A percentile compares a stretch with the other conserved stretches of the same genome.
phyloP scores from a whole-genome alignment of 2,329 filamentous ascomycete genomes.

The Penicillium sp. region DNA sequence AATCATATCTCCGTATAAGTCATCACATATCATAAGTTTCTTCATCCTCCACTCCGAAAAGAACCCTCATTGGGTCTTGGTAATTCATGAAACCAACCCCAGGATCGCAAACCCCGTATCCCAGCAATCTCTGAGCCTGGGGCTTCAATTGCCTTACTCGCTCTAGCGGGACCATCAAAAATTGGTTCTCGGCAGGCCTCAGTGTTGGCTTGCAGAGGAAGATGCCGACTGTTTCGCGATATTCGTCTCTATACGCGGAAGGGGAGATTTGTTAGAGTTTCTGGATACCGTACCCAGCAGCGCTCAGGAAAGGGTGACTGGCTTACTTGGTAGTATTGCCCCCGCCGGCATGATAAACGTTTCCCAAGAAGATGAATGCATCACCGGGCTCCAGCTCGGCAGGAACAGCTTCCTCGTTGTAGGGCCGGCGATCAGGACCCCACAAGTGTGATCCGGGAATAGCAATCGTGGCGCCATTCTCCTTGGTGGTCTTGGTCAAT shows the following conservation, averaged over 20 bases:
- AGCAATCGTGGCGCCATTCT: slow-evolving; percentile 45
- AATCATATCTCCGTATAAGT: not conserved
- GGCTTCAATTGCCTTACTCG: slow-evolving; percentile 32
- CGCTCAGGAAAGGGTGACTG: not conserved
- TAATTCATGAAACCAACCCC: slow-evolving; percentile 39
- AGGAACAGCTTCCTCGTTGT: slow-evolving; percentile 39
- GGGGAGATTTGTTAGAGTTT: not conserved
- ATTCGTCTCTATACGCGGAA: slow-evolving; percentile 21
- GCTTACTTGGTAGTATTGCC: slow-evolving; percentile 32
- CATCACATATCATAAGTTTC: slow-evolving; percentile 35
- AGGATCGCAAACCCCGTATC: slow-evolving; percentile 36
- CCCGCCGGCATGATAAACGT: slow-evolving; percentile 44
- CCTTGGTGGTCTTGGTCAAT: slow-evolving; percentile 40
- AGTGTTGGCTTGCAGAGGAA: slow-evolving; percentile 37
- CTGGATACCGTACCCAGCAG: not conserved
- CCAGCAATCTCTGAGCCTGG: slow-evolving; percentile 32
- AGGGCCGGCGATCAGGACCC: slow-evolving; percentile 38
- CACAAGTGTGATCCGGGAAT: slow-evolving; percentile 45
- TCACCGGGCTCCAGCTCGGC: slow-evolving; percentile 44
- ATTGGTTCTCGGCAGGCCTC: slow-evolving; percentile 38
- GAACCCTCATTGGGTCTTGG: slow-evolving; percentile 38
- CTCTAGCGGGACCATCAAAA: slow-evolving; percentile 31
- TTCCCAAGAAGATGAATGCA: slow-evolving; percentile 42
- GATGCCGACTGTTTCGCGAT: slow-evolving; percentile 31
- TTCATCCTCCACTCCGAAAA: slow-evolving; percentile 39